phyloP scores from a whole-genome alignment of 2,329 filamentous ascomycete genomes.

The Niveomyces coronatus region DNA sequence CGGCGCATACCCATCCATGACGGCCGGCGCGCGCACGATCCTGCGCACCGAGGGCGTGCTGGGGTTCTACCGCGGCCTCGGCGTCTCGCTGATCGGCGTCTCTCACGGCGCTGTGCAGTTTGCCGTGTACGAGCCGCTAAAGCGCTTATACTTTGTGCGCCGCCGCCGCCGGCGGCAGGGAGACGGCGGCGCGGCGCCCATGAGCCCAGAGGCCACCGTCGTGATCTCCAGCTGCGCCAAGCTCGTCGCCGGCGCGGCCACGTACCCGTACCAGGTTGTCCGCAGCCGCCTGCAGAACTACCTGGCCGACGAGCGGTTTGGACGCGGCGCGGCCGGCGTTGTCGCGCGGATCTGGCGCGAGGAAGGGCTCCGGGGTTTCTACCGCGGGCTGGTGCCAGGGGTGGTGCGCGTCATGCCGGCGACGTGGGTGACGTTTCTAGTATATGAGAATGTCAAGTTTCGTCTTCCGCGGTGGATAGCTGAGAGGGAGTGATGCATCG shows the following conservation, averaged over 20 bases:
- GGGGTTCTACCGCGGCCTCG: conserved; percentile 82
- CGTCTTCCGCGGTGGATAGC: conserved; percentile 44
- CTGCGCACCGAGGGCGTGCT: conserved; percentile 58
- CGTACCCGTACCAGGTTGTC: conserved; percentile 93
- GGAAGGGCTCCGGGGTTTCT: conserved; percentile 77
- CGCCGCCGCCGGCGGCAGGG: conserved; percentile 14
- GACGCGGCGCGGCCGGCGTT: conserved; percentile 59
- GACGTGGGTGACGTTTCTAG: conserved; percentile 92
- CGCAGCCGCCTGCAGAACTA: conserved; percentile 84
- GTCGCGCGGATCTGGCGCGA: conserved; percentile 62
- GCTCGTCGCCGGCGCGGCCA: conserved; percentile 76
- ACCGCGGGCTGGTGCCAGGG: conserved; percentile 81
- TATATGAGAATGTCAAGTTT: conserved; percentile 87
- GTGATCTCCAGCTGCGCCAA: conserved; percentile 72
- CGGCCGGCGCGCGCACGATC: conserved; percentile 57
- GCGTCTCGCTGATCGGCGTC: conserved; percentile 76
- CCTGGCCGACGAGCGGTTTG: conserved; percentile 65
- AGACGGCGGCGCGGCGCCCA: conserved; percentile 16
- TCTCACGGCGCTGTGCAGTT: conserved; percentile 93
- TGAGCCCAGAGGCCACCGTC: conserved; percentile 70
- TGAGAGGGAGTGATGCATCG: not conserved
- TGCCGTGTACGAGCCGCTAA: conserved; percentile 74
- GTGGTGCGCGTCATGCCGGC: conserved; percentile 86
- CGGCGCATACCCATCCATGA: conserved; percentile 75
- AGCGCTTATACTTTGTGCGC: conserved; percentile 45